Evolutionary conservation across 768 basidiomycete genomes (phyloP), one percentile per base, ranked within the genome.

Genomic region (Leccinum uliginosum): DNA sequence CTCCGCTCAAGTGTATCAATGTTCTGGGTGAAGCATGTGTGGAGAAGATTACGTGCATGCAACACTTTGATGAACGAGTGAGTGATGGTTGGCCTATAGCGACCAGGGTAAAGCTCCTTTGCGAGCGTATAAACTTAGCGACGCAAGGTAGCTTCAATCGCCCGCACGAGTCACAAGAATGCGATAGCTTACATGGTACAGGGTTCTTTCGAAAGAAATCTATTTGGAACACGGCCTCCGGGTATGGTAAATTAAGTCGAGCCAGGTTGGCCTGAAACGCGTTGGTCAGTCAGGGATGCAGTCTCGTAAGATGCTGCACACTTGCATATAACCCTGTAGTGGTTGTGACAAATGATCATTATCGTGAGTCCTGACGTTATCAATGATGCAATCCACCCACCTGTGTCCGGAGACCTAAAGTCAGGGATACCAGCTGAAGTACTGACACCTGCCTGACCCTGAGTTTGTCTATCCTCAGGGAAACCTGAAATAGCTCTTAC

Each of bases 221-320:
- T 65, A 98, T 88, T 62, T 98, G 91, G 65, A 98, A 98, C 29
- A 98, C 94, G 0, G 95, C 95, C 66, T 98, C 95, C 0, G 95
- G 93, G 64, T 89, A 85, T n/a, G 93, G 94, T 14, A 93, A 79
- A 17, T 87, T 87, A 44, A 93, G 73, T 59, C 84, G 78, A 26
- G 85, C 83, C 30, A 92, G 79, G 66, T 93, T 91, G 11, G 88
- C 82, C 90, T 93, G 67, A 47, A 46, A 51, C 19, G 6, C 46
- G 27, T 24, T 38, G 19, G 14, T 21, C 19, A 32, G 53, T 59
- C 52, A 64, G 32, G 15, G 29, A 45, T 15, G 34, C 8, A 14
- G 0, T 17, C 30, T 51, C 24, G 38, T 40, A 19, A 46, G 30
- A 24, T 19, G n/a, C n/a, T n/a, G n/a, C n/a, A 17, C 53, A 51